phyloP scores from a whole-genome alignment of 2,329 filamentous ascomycete species.

The Fulvia fulva region DNA sequence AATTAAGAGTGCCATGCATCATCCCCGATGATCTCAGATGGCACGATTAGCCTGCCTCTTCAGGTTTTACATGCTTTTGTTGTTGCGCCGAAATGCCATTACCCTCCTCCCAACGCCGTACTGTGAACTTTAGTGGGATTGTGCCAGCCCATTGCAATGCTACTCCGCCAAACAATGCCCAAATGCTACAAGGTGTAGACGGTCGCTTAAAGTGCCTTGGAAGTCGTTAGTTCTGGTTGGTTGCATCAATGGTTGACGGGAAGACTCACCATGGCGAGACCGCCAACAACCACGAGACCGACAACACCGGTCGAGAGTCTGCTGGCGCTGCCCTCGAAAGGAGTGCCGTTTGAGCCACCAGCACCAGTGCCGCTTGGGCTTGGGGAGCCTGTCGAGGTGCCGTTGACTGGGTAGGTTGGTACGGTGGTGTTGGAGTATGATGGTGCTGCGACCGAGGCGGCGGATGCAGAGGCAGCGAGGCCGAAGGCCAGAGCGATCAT shows the following conservation, averaged over 20 bases:
- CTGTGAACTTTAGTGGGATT: not conserved
- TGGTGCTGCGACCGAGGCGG: not conserved
- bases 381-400: constrained; percentile 1
- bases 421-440: constrained; percentile 3
- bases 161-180: not conserved
- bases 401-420: not conserved
- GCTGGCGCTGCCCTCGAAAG: constrained; percentile 5
- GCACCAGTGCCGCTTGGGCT: constrained; percentile 9
- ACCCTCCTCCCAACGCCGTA: not conserved
- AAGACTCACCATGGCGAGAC: constrained; percentile 10
- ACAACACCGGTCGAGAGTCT: constrained; percentile 7
- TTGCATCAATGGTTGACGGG: not conserved
- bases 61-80: not conserved
- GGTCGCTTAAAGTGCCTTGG: constrained; percentile 1
- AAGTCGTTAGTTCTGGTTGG: not conserved
- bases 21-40: not conserved
- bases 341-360: not conserved
- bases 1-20: not conserved
- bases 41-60: not conserved
- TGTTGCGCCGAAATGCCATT: not conserved
- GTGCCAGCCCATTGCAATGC: not conserved
- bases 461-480: constrained; percentile 4
- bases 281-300: constrained; percentile 10
- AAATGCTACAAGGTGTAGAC: not conserved
- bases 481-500: constrained; percentile 8